Base-by-base conservation (phyloP, 306 rosid species). In the Trichosanthes truncata region DNA sequence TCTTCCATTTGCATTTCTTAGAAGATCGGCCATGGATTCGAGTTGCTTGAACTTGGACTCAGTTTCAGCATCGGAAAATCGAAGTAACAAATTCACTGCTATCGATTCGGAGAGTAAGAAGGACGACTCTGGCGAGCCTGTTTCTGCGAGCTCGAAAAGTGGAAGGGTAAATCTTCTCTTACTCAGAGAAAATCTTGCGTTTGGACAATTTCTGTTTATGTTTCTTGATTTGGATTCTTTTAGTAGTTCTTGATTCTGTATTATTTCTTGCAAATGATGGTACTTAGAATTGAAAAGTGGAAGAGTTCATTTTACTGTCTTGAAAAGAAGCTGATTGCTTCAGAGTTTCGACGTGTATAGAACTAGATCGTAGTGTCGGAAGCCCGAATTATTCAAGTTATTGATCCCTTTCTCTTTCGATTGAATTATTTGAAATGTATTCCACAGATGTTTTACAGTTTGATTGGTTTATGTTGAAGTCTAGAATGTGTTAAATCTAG, bases 111-210 rank as follows among this genome's bases (percentile, higher is more conserved):
- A 83, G 25, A 77, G 72, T 62, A 83, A 76, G 77, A 79, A 79
- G 15, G 82, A 81, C 74, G 76, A 75, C 23, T 57, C 74, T 20
- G 41, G 46, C 55, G 88, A 78, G 7, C 77, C 84, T 8, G 18
- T 80, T 78, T 74, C 90, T 1, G 85, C 86, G 40, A 88, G 62
- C 31, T 87, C 96, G 55, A 92, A 88, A 91, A 85, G 85, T 43
- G 91, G 92, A 72, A 90, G 89, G 88, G 97, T 80, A 68, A 75
- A 48, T 68, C 13, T 23, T 15, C 12, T 20, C 12, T 20, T 15
- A 31, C 55, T 6, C 69, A 15, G 21, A 20, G 10, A 36, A 3
- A 2, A 35, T 43, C 25, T 26, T 4, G 7, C 7, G 23, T 71
- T 43, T 33, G 7, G 7, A 15, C 3, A 7, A 29, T 66, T 43